Evolutionary conservation across 2,329 filamentous ascomycete genomes (phyloP).

Genomic region (Cercospora beticola): DNA sequence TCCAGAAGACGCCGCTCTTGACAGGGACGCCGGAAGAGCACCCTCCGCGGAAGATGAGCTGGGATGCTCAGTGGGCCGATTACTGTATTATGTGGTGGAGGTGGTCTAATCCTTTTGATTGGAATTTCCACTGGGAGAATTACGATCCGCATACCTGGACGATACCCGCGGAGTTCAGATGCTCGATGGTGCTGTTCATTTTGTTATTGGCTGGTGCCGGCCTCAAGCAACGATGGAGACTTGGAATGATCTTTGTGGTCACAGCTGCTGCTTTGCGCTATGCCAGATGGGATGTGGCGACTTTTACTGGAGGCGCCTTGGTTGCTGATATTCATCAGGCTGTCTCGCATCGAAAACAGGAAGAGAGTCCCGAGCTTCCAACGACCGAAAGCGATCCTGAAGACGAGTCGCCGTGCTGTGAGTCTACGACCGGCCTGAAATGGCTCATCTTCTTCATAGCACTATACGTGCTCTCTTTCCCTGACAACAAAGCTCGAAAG

Average conservation of each 20-base stretch:
- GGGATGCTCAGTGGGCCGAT: constrained; percentile 2
- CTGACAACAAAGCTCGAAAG: constrained; percentile 12
- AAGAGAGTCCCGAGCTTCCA: neutral
- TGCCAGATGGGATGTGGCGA: constrained; percentile 18
- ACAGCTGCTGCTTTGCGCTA: constrained; percentile 4
- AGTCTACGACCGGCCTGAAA: neutral
- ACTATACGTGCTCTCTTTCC: constrained; percentile 19
- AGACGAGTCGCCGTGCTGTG: neutral
- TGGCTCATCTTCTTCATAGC: constrained; percentile 9
- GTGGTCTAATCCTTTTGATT: constrained; percentile 11
- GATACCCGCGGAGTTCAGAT: constrained; percentile 17
- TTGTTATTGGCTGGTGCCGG: constrained; percentile 15
- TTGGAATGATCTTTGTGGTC: constrained; percentile 12
- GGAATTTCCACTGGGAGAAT: constrained; percentile 3
- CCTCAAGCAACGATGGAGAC: constrained; percentile 14
- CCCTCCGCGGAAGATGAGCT: neutral
- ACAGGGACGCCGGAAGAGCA: constrained; percentile 14
- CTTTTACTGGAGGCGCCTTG: constrained; percentile 20
- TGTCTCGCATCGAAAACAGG: neutral
- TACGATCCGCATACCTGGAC: constrained; percentile 20
- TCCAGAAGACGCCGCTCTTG: neutral
- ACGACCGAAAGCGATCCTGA: neutral
- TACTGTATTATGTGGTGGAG: constrained; percentile 11
- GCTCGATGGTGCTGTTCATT: constrained; percentile 18
- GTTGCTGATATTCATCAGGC: constrained; percentile 18